These are phyloP conservation scores for Meyerozyma carpophila DNA, from an alignment of 1,139 yeast species.

Conservation along the genomic window DNA sequence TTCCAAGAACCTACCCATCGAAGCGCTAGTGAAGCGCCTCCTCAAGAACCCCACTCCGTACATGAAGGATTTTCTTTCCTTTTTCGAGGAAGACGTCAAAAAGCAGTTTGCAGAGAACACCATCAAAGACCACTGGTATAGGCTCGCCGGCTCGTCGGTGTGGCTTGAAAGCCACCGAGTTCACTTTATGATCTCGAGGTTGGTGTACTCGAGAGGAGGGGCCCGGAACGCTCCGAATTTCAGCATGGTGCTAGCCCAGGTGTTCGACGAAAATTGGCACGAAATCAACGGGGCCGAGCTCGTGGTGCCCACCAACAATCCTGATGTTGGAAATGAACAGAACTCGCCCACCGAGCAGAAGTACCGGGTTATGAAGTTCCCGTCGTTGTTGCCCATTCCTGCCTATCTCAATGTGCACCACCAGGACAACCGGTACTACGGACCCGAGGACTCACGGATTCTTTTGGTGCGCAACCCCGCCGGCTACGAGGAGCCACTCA, in stretches of 20 bases:
- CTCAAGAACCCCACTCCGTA: background rate
- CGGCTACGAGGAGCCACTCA: slow-evolving; percentile 6
- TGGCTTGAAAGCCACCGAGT: slow-evolving; percentile 10
- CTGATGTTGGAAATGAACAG: slow-evolving; percentile 9
- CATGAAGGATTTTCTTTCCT: background rate
- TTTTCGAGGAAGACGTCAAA: slow-evolving; percentile 7
- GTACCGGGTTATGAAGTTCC: background rate
- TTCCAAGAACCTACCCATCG: background rate
- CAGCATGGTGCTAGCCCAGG: slow-evolving; percentile 6
- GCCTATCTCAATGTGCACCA: slow-evolving; percentile 1
- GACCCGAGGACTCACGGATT: slow-evolving; percentile 4
- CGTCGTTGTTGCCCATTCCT: slow-evolving; percentile 5
- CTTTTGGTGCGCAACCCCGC: slow-evolving; percentile 2
- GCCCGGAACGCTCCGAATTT: slow-evolving; percentile 1
- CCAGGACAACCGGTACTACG: background rate
- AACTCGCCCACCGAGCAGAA: background rate
- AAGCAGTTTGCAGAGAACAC: slow-evolving; percentile 14
- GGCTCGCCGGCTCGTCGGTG: slow-evolving; percentile 11
- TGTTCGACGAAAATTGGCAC: slow-evolving; percentile 8
- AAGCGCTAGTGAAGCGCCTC: background rate
- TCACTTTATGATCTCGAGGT: slow-evolving; percentile 10
- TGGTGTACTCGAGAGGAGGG: slow-evolving; percentile 5
- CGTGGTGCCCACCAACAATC: slow-evolving; percentile 14
- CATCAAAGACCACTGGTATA: slow-evolving; percentile 13
- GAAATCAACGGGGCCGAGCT: slow-evolving; percentile 7